These are phyloP conservation scores for Paramecium tetraurelia DNA, from an alignment of 73 alveolate genomes.

Conservation along the genomic window DNA sequence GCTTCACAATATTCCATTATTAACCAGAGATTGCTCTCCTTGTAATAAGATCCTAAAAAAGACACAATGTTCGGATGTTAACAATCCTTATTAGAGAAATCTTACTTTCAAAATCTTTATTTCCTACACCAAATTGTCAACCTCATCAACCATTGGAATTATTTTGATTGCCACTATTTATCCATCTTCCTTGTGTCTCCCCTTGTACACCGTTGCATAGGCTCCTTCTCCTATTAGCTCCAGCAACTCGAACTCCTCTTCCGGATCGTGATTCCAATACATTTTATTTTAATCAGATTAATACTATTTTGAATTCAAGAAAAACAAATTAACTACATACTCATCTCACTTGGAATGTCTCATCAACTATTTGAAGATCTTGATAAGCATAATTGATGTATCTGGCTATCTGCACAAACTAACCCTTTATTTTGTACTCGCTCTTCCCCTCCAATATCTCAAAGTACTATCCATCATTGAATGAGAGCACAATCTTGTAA, in stretches of 20 bases:
- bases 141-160: slow-evolving; percentile 70
- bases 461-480: background rate
- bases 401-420: background rate
- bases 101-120: slow-evolving; percentile 78
- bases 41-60: slow-evolving; percentile 85
- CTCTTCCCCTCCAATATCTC: slow-evolving; percentile 6
- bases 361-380: background rate
- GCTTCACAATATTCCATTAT: slow-evolving; percentile 95
- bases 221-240: slow-evolving; percentile 57
- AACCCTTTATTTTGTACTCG: background rate
- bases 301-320: background rate
- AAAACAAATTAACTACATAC: background rate
- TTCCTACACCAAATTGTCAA: slow-evolving; percentile 76
- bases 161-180: slow-evolving; percentile 88
- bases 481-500: background rate
- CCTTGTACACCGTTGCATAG: slow-evolving; percentile 68
- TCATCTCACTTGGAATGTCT: background rate
- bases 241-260: slow-evolving; percentile 23
- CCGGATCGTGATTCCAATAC: slow-evolving; percentile 50
- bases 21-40: slow-evolving; percentile 93
- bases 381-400: background rate
- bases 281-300: background rate
- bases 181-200: slow-evolving; percentile 69
- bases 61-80: slow-evolving; percentile 87
- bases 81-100: slow-evolving; percentile 71